phyloP scores from a whole-genome alignment of 306 rosid genomes.

The Fragaria vesca region DNA sequence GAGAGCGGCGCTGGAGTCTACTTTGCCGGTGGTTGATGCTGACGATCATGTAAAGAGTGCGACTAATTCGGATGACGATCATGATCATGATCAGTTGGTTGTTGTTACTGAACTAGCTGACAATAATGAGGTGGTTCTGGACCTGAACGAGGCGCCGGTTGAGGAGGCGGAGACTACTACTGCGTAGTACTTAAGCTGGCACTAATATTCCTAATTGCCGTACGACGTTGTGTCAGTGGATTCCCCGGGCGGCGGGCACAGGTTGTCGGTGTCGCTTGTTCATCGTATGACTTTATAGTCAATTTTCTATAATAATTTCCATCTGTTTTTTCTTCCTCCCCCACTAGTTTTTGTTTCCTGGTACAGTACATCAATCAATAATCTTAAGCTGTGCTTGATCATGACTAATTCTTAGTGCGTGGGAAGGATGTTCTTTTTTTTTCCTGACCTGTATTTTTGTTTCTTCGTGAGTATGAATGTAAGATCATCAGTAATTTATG shows the following conservation, averaged over 20 bases:
- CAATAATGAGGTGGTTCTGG: conserved; percentile 17
- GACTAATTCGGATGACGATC: background rate
- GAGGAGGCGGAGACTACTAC: conserved; percentile 25
- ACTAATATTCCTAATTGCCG: background rate
- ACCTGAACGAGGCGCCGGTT: conserved; percentile 51
- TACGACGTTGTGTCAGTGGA: conserved; percentile 12
- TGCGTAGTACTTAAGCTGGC: background rate
- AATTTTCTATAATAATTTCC: background rate
- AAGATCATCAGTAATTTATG: background rate
- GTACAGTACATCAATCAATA: background rate
- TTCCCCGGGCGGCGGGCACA: background rate
- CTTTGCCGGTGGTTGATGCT: background rate
- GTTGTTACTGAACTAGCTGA: background rate
- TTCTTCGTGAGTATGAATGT: background rate
- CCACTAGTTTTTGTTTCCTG: background rate
- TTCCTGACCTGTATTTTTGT: background rate
- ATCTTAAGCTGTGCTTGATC: background rate
- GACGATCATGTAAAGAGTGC: background rate
- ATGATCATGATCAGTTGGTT: background rate
- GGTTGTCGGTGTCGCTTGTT: background rate
- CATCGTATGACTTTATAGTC: background rate
- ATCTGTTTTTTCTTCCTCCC: background rate
- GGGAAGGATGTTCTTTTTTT: background rate
- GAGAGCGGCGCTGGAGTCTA: conserved; percentile 11
- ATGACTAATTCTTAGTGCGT: background rate